Evolutionary conservation across 495 filamentous ascomycete species (phyloP), one percentile per base, ranked within the genome.

Genomic region (Extremus antarcticus): DNA sequence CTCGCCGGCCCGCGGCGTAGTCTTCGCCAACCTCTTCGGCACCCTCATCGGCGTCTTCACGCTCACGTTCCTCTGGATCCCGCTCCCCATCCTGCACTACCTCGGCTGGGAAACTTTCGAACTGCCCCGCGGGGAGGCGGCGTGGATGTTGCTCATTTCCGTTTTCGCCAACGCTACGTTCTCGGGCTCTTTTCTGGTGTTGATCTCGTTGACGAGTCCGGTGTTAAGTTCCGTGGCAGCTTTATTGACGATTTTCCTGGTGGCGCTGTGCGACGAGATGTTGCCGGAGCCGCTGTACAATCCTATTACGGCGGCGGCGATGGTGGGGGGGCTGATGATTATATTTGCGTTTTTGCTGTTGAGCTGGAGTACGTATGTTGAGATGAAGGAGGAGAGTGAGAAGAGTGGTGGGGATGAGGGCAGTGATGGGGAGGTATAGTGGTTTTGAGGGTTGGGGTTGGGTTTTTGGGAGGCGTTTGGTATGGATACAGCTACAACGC

Each of bases 221-320:
- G 92, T 98, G 8, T 75, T 98, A 3, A 90, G 84, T 53, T 89
- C 84, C 16, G 92, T 98, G 8, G 92, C 92, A 3, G 88, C 89
- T 3, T 77, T 98, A 41, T 77, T 98, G 24, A 97, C 92, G 16
- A 97, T 98, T 60, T 95, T 98, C 75, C 78, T 96, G 50, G 91
- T 98, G 1, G 91, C 91, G 0, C 76, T 96, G 38, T 85, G 84
- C 32, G 92, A 98, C 67, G 94, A 90, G 86, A 62, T 87, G 45
- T 73, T 85, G 55, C 90, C 86, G 1, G 64, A 64, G 21, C 70
- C 70, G 20, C 55, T 73, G n/a, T 88, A 88, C 22, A 74, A 80
- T 53, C 81, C 85, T 0, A 74, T 95, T 24, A 85, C 82, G 43
- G 64, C 74, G 1, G 84, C 89, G 0, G 84, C 90, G 2, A 76